Conservation (phyloP, 495 filamentous ascomycete genomes). For the Penicillium coffeae region DNA sequence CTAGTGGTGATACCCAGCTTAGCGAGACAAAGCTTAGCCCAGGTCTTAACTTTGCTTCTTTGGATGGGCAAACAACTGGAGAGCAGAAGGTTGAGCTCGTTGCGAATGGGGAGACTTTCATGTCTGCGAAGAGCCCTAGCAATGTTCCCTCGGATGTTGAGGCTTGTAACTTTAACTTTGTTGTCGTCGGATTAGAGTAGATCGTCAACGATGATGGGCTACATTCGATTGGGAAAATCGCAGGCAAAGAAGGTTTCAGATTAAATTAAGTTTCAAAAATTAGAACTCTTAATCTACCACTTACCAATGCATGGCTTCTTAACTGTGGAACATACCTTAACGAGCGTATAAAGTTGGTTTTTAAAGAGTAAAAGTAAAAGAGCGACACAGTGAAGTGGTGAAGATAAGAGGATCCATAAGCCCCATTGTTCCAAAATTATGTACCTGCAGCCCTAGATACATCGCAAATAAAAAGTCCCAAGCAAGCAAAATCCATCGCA, state of each 20-base stretch:
- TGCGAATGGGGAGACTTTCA: constrained; percentile 2
- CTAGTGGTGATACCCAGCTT: constrained; percentile 3
- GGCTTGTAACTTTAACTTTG: constrained; percentile 10
- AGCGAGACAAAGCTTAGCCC: constrained; percentile 2
- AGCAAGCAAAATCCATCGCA: neutral
- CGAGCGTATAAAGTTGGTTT: neutral
- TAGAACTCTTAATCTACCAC: too few species aligned
- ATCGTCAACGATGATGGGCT: too few species aligned
- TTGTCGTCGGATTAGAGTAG: neutral
- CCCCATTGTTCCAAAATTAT: neutral
- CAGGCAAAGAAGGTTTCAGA: too few species aligned
- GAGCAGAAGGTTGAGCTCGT: neutral
- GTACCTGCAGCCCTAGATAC: neutral
- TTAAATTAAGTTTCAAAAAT: too few species aligned
- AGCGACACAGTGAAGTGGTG: neutral
- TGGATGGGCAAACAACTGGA: constrained; percentile 2
- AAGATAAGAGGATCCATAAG: neutral
- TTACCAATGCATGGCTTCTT: too few species aligned
- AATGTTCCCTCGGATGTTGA: constrained; percentile 2
- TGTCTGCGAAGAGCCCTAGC: constrained; percentile 7
- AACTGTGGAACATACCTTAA: too few species aligned
- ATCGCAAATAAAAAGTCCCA: neutral
- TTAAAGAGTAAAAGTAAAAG: neutral
- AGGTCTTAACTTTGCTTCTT: constrained; percentile 11
- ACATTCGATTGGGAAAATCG: too few species aligned